Percentiles rank a stretch among this genome's conserved stretches.
Evolutionary conservation across 257 asterid species (phyloP).

Genomic region (Plectranthus barbatus): DNA sequence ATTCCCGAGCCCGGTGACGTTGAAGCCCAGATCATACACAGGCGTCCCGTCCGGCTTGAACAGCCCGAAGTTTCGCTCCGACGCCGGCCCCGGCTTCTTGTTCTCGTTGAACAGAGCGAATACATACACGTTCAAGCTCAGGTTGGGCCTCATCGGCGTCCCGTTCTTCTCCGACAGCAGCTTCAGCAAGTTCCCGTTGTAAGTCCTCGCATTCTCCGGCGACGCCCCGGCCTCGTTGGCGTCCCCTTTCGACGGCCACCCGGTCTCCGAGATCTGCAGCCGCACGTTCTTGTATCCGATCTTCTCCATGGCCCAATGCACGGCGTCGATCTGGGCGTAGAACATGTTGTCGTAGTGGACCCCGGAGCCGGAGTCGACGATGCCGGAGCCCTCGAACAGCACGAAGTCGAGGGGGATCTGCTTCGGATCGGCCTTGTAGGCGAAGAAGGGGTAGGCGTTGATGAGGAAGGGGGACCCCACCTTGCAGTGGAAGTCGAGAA

Average conservation of each 20-base stretch:
- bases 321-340: conserved; percentile 78
- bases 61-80: conserved; percentile 85
- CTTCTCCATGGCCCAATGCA: conserved; percentile 51
- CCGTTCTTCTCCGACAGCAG: conserved; percentile 52
- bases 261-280: conserved; percentile 84
- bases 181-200: conserved; percentile 58
- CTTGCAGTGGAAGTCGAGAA: conserved; percentile 56
- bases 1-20: conserved; percentile 16
- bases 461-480: conserved; percentile 58
- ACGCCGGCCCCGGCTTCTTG: conserved; percentile 79
- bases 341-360: conserved; percentile 75
- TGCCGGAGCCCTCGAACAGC: conserved; percentile 43
- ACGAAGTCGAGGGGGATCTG: conserved; percentile 57
- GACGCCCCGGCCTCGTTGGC: conserved; percentile 72
- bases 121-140: conserved; percentile 44
- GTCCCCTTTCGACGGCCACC: conserved; percentile 94
- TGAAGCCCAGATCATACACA: conserved; percentile 54
- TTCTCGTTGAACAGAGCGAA: conserved; percentile 88
- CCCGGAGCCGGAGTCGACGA: conserved; percentile 38
- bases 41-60: conserved; percentile 85
- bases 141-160: conserved; percentile 75
- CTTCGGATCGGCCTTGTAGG: conserved; percentile 58
- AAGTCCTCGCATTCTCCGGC: conserved; percentile 61
- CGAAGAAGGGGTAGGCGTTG: conserved; percentile 78
- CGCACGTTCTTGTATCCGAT: conserved; percentile 60